A percentile compares a stretch with the other conserved stretches of the same genome.
These are phyloP conservation scores for Trypanosoma rangeli DNA, from an alignment of 208 protist species.

Conservation along the genomic window DNA sequence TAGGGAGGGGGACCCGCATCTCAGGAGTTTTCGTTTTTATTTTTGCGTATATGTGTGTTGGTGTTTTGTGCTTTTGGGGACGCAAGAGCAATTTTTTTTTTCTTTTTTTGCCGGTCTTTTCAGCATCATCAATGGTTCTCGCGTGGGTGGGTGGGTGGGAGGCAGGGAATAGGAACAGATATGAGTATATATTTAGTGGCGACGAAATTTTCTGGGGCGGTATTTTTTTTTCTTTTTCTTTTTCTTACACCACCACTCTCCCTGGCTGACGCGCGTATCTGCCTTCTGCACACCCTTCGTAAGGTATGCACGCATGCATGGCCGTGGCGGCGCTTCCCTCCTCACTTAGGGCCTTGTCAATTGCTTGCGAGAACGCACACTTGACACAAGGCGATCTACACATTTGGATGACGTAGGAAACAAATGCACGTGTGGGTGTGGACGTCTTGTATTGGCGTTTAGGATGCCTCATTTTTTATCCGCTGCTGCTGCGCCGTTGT, in stretches of 20 bases:
- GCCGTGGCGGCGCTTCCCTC: background rate
- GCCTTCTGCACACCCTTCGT: background rate
- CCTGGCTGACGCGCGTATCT: background rate
- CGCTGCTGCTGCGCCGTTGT: background rate
- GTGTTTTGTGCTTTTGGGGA: background rate
- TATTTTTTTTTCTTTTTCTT: background rate
- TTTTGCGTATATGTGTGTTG: conserved; percentile 15
- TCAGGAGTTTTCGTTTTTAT: conserved; percentile 15
- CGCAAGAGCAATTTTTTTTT: background rate
- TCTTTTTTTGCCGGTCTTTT: background rate
- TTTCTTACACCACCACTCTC: background rate
- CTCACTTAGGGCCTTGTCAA: background rate
- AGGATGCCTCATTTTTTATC: background rate
- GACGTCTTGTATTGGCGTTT: background rate
- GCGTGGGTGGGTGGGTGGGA: background rate
- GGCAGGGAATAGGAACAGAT: background rate
- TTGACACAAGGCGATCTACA: background rate
- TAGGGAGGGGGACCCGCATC: background rate
- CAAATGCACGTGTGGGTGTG: background rate
- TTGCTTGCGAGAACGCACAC: background rate
- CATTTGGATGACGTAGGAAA: background rate
- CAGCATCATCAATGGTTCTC: background rate
- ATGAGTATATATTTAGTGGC: background rate
- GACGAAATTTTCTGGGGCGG: background rate
- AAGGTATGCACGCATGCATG: background rate